Evolutionary conservation across 257 asterid species (phyloP), one percentile per base, ranked within the genome.

Genomic region (Lantana camara): DNA sequence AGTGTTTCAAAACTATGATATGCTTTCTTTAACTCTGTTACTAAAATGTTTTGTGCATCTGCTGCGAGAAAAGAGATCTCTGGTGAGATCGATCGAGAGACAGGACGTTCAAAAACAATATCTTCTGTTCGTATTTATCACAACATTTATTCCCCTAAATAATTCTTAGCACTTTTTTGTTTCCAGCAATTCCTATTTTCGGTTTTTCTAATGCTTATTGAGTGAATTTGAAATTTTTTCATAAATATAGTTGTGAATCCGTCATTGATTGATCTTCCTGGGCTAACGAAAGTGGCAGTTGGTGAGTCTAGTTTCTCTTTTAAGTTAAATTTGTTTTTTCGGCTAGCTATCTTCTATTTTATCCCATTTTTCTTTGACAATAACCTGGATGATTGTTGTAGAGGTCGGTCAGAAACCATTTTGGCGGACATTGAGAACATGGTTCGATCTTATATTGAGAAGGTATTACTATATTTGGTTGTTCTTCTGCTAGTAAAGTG

Each of bases 61-160:
- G 82, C 88, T 71, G 94, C 78, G 44, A 75, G 91, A 74, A 77
- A 77, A 75, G 94, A 88, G 82, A 85, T 88, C 17, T 20, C 87
- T 35, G 96, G 83, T 67, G 96, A 88, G 79, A 88, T 94, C 20
- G 94, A 88, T 61, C 74, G 94, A 37, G 91, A 85, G 78, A 88
- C 94, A 3, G 91, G 96, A 40, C 94, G 94, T 29, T 16, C 62
- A 48, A 85, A 78, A 80, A 78, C 70, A 74, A 80, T 88, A 55
- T 88, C 96, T 13, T 51, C 80, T 2, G 89, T 88, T 71, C 94
- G 91, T 21, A 85, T 88, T 45, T 83, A 85, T 55, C 90, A 85
- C 22, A 88, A 90, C 73, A 82, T 88, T 52, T 81, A 79, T 61
- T 88, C 96, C 32, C 94, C 94, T 8, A 68, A 35, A 1, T 16